phyloP scores from a whole-genome alignment of 768 basidiomycete genomes.

The Kwoniella dendrophila region DNA sequence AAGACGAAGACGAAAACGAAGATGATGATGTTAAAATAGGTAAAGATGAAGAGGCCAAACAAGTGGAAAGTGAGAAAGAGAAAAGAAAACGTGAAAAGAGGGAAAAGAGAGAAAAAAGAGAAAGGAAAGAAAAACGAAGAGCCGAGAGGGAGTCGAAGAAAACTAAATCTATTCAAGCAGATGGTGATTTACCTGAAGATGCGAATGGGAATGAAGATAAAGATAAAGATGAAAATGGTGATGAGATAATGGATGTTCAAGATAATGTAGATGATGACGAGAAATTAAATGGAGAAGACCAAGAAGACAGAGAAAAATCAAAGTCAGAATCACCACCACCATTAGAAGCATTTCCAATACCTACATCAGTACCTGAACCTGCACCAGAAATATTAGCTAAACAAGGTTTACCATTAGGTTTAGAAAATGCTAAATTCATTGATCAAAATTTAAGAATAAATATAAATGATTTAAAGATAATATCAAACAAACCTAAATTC shows the following conservation, averaged over 20 bases:
- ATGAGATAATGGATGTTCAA: constrained; percentile 1
- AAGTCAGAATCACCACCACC: constrained; percentile 29
- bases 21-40: constrained; percentile 5
- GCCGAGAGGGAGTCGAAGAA: constrained; percentile 23
- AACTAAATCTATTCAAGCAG: constrained; percentile 35
- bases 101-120: constrained; percentile 33
- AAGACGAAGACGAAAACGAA: constrained; percentile 5
- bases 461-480: constrained; percentile 29
- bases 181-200: not conserved
- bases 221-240: constrained; percentile 8
- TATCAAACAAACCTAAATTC: constrained; percentile 10
- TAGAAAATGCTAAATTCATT: constrained; percentile 51
- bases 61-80: constrained; percentile 23
- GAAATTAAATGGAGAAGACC: constrained; percentile 9
- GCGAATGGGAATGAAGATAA: constrained; percentile 7
- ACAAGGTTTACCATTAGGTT: constrained; percentile 53
- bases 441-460: constrained; percentile 37
- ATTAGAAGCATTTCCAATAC: constrained; percentile 53
- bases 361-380: constrained; percentile 45
- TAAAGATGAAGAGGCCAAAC: constrained; percentile 22
- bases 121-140: constrained; percentile 35
- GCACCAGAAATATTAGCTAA: constrained; percentile 43
- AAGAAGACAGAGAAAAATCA: constrained; percentile 16
- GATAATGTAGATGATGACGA: constrained; percentile 13
- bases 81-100: constrained; percentile 40